Evolutionary conservation across 805 yeast species (phyloP), one percentile per base, ranked within the genome.

Genomic region (Barnettozyma wickerhamii): DNA sequence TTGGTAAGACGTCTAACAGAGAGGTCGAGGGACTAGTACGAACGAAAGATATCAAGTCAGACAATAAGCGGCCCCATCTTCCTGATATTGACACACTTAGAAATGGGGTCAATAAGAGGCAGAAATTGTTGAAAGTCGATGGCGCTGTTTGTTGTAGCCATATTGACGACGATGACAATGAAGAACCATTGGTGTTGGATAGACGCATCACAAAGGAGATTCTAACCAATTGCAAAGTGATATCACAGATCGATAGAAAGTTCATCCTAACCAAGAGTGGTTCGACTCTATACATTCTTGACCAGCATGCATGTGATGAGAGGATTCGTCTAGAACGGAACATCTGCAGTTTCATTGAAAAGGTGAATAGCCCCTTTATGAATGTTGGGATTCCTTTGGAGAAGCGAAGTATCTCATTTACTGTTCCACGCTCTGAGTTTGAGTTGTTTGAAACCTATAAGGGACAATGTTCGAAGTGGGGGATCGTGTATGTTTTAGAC

Each of bases 271-370:
- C 74, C 2, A 64, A 58, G 19, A 30, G 55, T 0, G 14, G 37
- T 1, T 33, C 37, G 2, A n/a, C 52, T 0, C 49, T 76, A 13
- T 57, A 75, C 17, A 60, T 76, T 1, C 51, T 84, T 5, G 96
- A 88, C 55, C 96, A 87, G 52, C 96, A 88, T 64, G 95, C 95
- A 0, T 77, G 82, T 40, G 95, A 84, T 60, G 95, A 88, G 55
- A 60, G 96, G 40, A 66, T 84, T 0, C 66, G 67, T 34, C 72
- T 83, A 2, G 96, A 88, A 50, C 37, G 44, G 1, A 51, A 71
- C 10, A 60, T 76, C n/a, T 47, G 55, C 26, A 66, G 65, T 3
- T 64, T 68, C 40, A 51, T 75, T 3, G 33, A 44, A 6, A 45
- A 47, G 9, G 65, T 60, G 1, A 27, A 55, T 5, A 57, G 57